Base-by-base conservation (phyloP, 2,329 filamentous ascomycete species). In the Ramichloridium luteum region DNA sequence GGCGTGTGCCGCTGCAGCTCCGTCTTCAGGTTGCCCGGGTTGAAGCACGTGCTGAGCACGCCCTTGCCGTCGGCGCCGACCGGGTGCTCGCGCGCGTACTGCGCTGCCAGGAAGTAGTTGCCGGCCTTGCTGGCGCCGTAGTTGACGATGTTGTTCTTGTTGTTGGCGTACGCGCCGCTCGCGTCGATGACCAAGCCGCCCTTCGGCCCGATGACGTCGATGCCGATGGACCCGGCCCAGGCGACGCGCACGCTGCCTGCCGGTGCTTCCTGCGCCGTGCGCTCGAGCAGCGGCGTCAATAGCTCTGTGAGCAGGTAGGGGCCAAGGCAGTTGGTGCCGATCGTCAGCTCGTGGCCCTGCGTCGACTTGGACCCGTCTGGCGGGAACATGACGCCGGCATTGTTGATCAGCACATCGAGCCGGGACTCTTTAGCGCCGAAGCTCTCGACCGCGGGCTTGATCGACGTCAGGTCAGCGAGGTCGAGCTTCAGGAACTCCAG, bases 401-500 rank as follows among this genome's bases (percentile, higher is more conserved):
- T 35, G 28, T 35, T 35, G 16, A 31, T 13, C 8, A 35, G 28
- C 12, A 35, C 33, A 18, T 64, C 56, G 4, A 64, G 50, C 6
- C 50, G 41, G 10, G 40, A 39, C 36, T 62, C 58, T 28, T 49
- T 45, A 4, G 35, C 27, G 6, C 47, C 18, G 34, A 64, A 62
- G 1, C 38, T 40, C 11, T 55, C 41, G 3, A 45, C 58, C 1
- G 51, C 40, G 4, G 34, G 37, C 40, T 44, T 60, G 48, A 54
- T 50, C 6, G 46, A 48, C 3, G 39, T 30, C 25, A 59, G 44
- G 34, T 59, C 54, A 14, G 40, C 42, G 1, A 61, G 46, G 35
- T 72, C 67, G 4, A 72, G 47, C n/a, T 53, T 42, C n/a, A 70
- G 44, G 32, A 62, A 65, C 17, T 55, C 53, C 8, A 70, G 40